Evolutionary conservation across 2,329 filamentous ascomycete genomes (phyloP).

Genomic region (Hyphodiscus sp.): DNA sequence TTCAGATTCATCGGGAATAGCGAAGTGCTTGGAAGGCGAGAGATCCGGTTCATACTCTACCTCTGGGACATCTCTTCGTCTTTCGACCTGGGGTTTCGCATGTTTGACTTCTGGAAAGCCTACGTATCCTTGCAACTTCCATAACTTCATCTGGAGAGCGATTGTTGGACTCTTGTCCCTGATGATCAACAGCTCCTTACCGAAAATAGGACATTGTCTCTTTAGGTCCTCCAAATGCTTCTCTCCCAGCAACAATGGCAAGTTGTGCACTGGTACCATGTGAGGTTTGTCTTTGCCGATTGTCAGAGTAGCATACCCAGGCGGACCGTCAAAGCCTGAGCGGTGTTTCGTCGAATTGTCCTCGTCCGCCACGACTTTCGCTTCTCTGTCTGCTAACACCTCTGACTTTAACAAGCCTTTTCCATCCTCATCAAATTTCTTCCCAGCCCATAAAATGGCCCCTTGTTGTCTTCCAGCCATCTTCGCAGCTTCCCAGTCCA

Average conservation of each 20-base stretch:
- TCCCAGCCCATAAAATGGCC: constrained; percentile 21
- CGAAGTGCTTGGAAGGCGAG: too few species aligned
- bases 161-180: constrained; percentile 37
- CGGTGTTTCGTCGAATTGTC: constrained; percentile 20
- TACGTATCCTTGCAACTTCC: constrained; percentile 53
- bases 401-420: background rate
- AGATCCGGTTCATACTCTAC: too few species aligned
- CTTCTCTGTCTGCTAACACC: background rate
- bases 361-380: background rate
- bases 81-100: constrained; percentile 4
- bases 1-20: too few species aligned
- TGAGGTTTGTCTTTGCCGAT: constrained; percentile 27
- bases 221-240: constrained; percentile 38
- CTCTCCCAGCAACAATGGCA: constrained; percentile 44
- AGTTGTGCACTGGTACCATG: constrained; percentile 45
- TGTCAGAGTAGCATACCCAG: constrained; percentile 38
- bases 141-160: constrained; percentile 44
- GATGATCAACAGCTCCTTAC: constrained; percentile 31
- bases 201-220: constrained; percentile 27
- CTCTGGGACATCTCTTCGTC: background rate
- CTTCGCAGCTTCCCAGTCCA: constrained; percentile 39
- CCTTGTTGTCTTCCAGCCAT: constrained; percentile 26
- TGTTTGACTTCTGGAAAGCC: background rate
- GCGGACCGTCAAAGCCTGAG: constrained; percentile 1
- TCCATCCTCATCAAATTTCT: background rate